Evolutionary conservation across 176 grass and related monocot species (phyloP), one percentile per base, ranked within the genome.

Genomic region (Sorghum bicolor): DNA sequence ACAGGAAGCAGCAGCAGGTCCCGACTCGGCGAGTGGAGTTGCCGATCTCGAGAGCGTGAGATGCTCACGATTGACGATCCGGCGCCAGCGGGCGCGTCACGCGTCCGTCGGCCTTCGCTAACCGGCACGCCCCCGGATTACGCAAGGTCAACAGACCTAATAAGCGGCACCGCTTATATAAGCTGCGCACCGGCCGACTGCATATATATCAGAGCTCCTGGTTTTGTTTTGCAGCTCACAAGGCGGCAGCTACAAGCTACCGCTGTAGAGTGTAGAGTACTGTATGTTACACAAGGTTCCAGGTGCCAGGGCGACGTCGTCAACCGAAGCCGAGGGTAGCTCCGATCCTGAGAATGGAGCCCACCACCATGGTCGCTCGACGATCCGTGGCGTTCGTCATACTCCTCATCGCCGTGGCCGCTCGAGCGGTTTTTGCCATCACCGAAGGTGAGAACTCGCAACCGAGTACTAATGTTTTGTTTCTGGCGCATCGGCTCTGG

Each of bases 391-490:
- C 47, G 71, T 38, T 85, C 50, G 30, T 83, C 70, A 4, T 84
- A n/a, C n/a, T n/a, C 61, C 76, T 89, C 66, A 5, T 71, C 28
- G 68, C 10, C 61, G 10, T 76, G 10, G 47, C 70, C 24, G 70
- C 82, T 74, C 70, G 1, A 6, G 76, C 29, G 22, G 82, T 31
- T 69, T 85, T 24, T 3, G 70, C 61, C 37, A 2, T 80, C 76
- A 89, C n/a, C 29, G 87, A 89, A 5, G 87, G 87, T 80, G 64
- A 84, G 87, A 58, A n/a, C 67, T 43, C 26, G 24, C 26, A 29
- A 26, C 24, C 11, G 52, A 28, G 58, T 28, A 12, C 24, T 60
- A 61, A 1, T 28, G 4, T 13, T 28, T 12, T 28, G 10, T 62
- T 62, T 28, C 13, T 62, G 58, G 11, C 24, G 10, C 52, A 9